Base-by-base conservation (phyloP, 2,329 filamentous ascomycete genomes). In the Ophiocordyceps camponoti-saundersi region DNA sequence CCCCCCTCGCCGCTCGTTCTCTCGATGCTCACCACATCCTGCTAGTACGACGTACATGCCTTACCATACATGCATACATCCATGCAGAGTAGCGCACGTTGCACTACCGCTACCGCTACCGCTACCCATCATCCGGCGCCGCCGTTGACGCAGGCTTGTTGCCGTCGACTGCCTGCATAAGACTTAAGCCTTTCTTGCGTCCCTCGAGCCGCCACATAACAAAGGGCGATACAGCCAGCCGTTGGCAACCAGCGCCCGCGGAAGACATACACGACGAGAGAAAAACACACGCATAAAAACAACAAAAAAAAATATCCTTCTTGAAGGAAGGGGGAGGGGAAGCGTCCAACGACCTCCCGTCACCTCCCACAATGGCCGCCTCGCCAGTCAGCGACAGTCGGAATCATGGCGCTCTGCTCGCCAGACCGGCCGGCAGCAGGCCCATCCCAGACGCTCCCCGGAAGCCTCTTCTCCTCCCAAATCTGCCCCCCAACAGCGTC, bases 401-500 rank as follows among this genome's bases (percentile, higher is more conserved):
- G 22, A 49, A 50, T 10, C 48, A 51, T 48, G 51, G 46, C 44
- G 50, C 51, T 12, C n/a, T 48, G 13, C 48, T 49, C 44, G 47
- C 42, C 44, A 43, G 36, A 13, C 20, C 36, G 45, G 39, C 40
- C 41, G 10, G 42, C 40, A 36, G 47, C 30, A 55, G 51, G 46
- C 47, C 52, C 45, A 52, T 49, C 53, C 52, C 55, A 45, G 49
- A 53, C 45, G 49, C 53, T 29, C 47, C 50, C 34, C 55, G 63
- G 48, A 67, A 65, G 48, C 64, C 65, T n/a, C 51, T 68, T 34
- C 57, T 64, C 26, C 52, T 59, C 16, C 48, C 59, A n/a, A 51
- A 54, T 18, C 46, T 52, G 22, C 47, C 51, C 39, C 64, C 45
- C 22, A 48, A 34, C 26, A 51, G 64, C 45, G 65, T 66, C 20